Base-by-base conservation (phyloP, 305 asterid genomes). In the Fraxinus nigra region DNA sequence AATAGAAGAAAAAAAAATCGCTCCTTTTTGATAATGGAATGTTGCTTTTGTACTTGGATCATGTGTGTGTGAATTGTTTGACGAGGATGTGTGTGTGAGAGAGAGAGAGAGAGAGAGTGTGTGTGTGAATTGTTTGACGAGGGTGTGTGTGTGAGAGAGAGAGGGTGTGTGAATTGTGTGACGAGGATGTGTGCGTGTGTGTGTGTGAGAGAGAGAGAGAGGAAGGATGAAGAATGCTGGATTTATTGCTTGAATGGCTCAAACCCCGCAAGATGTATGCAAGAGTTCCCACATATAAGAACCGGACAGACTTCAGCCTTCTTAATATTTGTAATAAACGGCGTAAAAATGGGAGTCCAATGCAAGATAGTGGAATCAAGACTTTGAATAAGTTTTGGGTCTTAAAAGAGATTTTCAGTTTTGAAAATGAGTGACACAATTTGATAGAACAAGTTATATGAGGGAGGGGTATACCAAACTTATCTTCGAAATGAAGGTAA, bases 181-280 rank as follows among this genome's bases (percentile, higher is more conserved):
- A 76, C 2, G 22, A 48, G 7, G 14, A 78, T 59, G 38, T 3
- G 18, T 67, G 78, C 4, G 33, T 30, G 33, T 30, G 33, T 30
- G 33, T 30, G 33, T n/a, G n/a, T n/a, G 1, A 73, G 75, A 72
- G 51, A 24, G 82, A 73, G 84, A 11, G 86, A 83, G 75, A 82
- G 80, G 84, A 85, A 83, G 78, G 83, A 79, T 76, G 89, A 83
- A 79, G 87, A 89, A 89, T 82, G 90, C 93, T 91, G 90, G 85
- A 81, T 78, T 85, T 59, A 81, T 67, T 87, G 93, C 91, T 85
- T 86, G 87, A 89, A 87, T 89, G 89, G 87, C 90, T 90, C 91
- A 79, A 79, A 83, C 85, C 33, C 78, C 74, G 86, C 72, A 20
- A 10, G 28, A 61, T 85, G 78, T 79, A 75, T 79, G 78, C 26